These are phyloP conservation scores for Neonectria ditissima DNA, from an alignment of 2,329 filamentous ascomycete species.

Conservation along the genomic window DNA sequence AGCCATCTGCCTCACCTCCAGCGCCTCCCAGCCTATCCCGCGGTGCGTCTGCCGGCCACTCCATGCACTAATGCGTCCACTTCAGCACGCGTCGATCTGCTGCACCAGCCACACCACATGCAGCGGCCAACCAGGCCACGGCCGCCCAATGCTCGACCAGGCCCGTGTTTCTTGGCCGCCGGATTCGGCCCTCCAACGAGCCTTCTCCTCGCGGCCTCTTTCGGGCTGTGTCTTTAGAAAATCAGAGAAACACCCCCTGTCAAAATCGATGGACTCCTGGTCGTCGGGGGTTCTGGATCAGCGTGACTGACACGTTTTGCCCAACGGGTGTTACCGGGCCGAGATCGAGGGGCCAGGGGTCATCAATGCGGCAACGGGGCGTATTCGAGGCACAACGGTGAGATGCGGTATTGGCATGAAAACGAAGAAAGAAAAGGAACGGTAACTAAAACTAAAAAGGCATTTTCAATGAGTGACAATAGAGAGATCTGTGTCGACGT, in stretches of 20 bases:
- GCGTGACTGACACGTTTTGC: constrained; percentile 35
- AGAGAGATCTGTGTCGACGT: background rate
- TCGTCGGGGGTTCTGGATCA: constrained; percentile 21
- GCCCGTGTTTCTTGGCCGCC: constrained; percentile 13
- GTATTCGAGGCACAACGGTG: background rate
- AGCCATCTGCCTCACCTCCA: constrained; percentile 18
- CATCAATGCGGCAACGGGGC: constrained; percentile 33
- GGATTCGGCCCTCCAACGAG: constrained; percentile 1
- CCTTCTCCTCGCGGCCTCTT: constrained; percentile 17
- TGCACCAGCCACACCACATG: constrained; percentile 17
- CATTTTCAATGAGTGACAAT: too few species aligned
- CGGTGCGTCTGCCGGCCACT: constrained; percentile 27
- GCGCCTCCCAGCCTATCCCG: constrained; percentile 36
- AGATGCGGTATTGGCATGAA: background rate
- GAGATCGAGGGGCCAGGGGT: constrained; percentile 38
- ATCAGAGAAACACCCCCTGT: constrained; percentile 9
- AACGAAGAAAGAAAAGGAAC: background rate
- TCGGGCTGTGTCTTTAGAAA: constrained; percentile 10
- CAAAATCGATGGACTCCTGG: constrained; percentile 31
- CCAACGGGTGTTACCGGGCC: constrained; percentile 35
- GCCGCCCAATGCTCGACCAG: background rate
- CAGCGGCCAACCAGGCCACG: constrained; percentile 6
- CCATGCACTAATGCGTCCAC: constrained; percentile 45
- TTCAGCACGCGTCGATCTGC: constrained; percentile 36
- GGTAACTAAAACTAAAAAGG: constrained; percentile 3